Evolutionary conservation across 352 stramenopile genomes (phyloP), one percentile per base, ranked within the genome.

Genomic region (Globisporangium canariense): DNA sequence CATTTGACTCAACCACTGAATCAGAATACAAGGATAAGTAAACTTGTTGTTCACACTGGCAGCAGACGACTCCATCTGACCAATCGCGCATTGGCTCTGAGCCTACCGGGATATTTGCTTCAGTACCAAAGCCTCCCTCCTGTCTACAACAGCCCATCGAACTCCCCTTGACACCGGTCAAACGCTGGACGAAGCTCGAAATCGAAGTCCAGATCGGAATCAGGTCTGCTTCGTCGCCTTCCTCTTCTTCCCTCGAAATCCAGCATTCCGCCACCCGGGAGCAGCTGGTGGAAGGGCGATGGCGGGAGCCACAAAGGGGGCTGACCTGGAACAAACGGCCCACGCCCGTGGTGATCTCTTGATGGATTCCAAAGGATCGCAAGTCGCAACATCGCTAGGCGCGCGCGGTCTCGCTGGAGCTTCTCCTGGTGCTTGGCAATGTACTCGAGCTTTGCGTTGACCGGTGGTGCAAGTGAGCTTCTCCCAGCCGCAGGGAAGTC

Each of bases 181-280:
- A 64, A 52, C 22, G 59, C 22, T 10, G 53, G 36, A 7, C 34
- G 59, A 9, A 64, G 34, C 3, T 64, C 59, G 7, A 22, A 22
- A 49, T 64, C 47, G 5, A 50, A 28, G 6, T 64, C 59, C 10
- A 51, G 32, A 20, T 56, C 57, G 28, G 0, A 36, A n/a, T 52
- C 32, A 7, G 18, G 43, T 63, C 36, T 25, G 20, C 45, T 30
- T 9, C 46, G 30, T 34, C 47, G 58, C 1, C 10, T 28, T 1
- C 45, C 45, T 51, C 45, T 51, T 30, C 51, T 4, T 4, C 30
- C 9, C 20, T 58, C 51, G 18, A 28, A 8, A 7, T 56, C 18
- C 51, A 58, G 52, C 52, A 30, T 45, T 9, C 8, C 45, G 4
- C 20, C 38, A 13, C 14, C 25, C 11, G 38, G 49, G 2, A 65